Evolutionary conservation across 768 basidiomycete genomes (phyloP).

Genomic region (Dioszegia crocea): DNA sequence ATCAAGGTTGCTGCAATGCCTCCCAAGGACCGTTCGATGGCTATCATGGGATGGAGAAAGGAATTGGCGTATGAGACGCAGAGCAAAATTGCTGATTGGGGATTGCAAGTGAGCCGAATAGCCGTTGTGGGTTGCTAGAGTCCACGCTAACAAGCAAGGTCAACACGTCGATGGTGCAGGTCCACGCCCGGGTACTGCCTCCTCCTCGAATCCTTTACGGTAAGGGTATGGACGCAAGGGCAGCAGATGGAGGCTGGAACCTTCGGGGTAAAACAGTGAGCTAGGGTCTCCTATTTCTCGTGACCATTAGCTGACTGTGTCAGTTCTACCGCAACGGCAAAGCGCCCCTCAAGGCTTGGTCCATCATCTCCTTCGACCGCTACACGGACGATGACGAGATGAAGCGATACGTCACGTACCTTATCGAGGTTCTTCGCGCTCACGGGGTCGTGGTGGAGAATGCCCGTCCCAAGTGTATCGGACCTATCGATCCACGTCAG

Average conservation of each 20-base stretch:
- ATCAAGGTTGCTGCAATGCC: slow-evolving; percentile 41
- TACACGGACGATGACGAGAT: slow-evolving; percentile 30
- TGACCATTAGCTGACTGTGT: neutral
- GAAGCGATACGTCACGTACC: slow-evolving; percentile 34
- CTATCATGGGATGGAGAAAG: slow-evolving; percentile 37
- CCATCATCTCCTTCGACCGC: slow-evolving; percentile 42
- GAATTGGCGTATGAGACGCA: slow-evolving; percentile 38
- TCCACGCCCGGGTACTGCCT: slow-evolving; percentile 41
- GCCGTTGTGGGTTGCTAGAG: too few species aligned
- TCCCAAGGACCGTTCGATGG: slow-evolving; percentile 14
- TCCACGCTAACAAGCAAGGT: slow-evolving; percentile 22
- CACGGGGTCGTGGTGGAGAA: slow-evolving; percentile 36
- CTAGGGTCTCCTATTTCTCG: neutral
- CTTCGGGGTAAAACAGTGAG: slow-evolving; percentile 38
- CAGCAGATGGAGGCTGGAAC: slow-evolving; percentile 42
- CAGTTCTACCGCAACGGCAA: slow-evolving; percentile 33
- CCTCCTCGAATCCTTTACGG: slow-evolving; percentile 40
- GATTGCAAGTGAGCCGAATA: slow-evolving; percentile 28
- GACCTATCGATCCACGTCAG: slow-evolving; percentile 29
- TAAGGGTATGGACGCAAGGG: slow-evolving; percentile 12
- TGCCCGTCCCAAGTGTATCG: slow-evolving; percentile 25
- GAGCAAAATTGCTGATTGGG: slow-evolving; percentile 43
- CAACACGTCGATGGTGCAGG: slow-evolving; percentile 28
- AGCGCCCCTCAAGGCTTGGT: slow-evolving; percentile 40
- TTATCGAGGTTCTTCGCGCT: slow-evolving; percentile 15